Conservation (phyloP, 208 protist genomes). For the Crithidia fasciculata region DNA sequence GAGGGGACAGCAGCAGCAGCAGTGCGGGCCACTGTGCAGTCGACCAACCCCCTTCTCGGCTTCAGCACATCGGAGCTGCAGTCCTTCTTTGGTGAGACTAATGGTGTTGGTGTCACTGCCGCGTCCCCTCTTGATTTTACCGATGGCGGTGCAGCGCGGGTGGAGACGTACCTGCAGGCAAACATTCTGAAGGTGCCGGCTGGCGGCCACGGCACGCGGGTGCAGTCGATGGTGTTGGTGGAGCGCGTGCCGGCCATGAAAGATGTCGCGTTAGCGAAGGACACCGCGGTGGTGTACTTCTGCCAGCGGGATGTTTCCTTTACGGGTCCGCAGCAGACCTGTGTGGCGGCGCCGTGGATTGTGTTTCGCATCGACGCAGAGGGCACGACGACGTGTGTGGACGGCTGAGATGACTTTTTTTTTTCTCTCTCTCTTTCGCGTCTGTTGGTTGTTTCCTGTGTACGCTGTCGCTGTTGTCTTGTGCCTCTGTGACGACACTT, state of each 20-base stretch:
- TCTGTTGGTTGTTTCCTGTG: background rate
- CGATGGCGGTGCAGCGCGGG: slow-evolving; percentile 22
- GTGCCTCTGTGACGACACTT: background rate
- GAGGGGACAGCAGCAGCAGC: background rate
- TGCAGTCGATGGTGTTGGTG: slow-evolving; percentile 65
- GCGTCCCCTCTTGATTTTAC: slow-evolving; percentile 13
- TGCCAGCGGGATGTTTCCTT: slow-evolving; percentile 39
- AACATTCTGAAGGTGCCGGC: slow-evolving; percentile 42
- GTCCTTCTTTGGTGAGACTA: slow-evolving; percentile 23
- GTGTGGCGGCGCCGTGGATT: slow-evolving; percentile 22
- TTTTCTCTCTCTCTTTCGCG: background rate
- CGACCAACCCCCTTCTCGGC: slow-evolving; percentile 36
- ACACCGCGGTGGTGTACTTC: slow-evolving; percentile 38
- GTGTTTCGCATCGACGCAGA: slow-evolving; percentile 18
- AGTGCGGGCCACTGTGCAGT: slow-evolving; percentile 34
- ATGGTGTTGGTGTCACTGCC: background rate
- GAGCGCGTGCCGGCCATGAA: slow-evolving; percentile 26
- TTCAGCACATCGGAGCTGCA: slow-evolving; percentile 38
- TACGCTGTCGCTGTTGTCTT: background rate
- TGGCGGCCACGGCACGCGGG: slow-evolving; percentile 45
- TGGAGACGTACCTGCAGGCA: slow-evolving; percentile 39
- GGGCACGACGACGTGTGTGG: slow-evolving; percentile 4
- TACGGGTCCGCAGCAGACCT: slow-evolving; percentile 14
- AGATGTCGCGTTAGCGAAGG: background rate
- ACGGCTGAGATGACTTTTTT: background rate